Evolutionary conservation across 495 filamentous ascomycete species (phyloP).

Genomic region (Chaetomidium leptoderma): DNA sequence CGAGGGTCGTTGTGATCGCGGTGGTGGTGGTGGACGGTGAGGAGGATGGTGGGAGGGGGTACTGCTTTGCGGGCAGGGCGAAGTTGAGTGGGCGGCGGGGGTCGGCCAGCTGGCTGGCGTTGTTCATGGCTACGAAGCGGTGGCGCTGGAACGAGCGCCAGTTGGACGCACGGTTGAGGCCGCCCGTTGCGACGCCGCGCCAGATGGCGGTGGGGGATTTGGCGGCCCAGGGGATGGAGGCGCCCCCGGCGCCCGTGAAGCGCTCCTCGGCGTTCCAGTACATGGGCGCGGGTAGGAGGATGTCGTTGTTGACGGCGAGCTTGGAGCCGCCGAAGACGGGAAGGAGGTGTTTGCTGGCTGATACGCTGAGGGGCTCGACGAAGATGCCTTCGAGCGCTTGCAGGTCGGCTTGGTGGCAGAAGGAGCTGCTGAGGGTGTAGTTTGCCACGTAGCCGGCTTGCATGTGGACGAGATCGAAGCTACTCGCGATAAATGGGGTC

Average conservation of each 20-base stretch:
- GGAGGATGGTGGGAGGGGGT: slow-evolving; percentile 28
- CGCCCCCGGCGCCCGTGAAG: slow-evolving; percentile 59
- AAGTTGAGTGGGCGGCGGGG: slow-evolving; percentile 32
- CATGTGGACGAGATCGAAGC: slow-evolving; percentile 40
- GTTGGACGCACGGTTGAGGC: slow-evolving; percentile 57
- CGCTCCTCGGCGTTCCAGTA: slow-evolving; percentile 66
- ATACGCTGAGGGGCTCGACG: slow-evolving; percentile 58
- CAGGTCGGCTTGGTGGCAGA: slow-evolving; percentile 60
- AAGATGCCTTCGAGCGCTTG: slow-evolving; percentile 65
- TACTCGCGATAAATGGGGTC: slow-evolving; percentile 41
- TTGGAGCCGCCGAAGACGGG: slow-evolving; percentile 76
- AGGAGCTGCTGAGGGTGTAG: slow-evolving; percentile 59
- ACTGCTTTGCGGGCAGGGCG: slow-evolving; percentile 37
- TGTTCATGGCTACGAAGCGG: slow-evolving; percentile 66
- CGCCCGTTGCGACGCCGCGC: slow-evolving; percentile 68
- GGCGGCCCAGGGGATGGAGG: slow-evolving; percentile 46
- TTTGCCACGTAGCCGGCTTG: slow-evolving; percentile 60
- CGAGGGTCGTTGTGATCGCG: slow-evolving; percentile 19
- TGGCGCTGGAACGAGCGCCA: slow-evolving; percentile 70
- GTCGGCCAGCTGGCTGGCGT: slow-evolving; percentile 57
- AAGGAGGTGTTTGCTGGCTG: slow-evolving; percentile 53
- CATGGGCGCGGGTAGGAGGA: slow-evolving; percentile 73
- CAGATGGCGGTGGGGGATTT: slow-evolving; percentile 59
- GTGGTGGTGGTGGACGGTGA: slow-evolving; percentile 9
- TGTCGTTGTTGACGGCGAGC: slow-evolving; percentile 73